A percentile compares a stretch with the other conserved stretches of the same genome.
phyloP scores from a whole-genome alignment of 2,329 filamentous ascomycete species.

The Trichoderma sp. region DNA sequence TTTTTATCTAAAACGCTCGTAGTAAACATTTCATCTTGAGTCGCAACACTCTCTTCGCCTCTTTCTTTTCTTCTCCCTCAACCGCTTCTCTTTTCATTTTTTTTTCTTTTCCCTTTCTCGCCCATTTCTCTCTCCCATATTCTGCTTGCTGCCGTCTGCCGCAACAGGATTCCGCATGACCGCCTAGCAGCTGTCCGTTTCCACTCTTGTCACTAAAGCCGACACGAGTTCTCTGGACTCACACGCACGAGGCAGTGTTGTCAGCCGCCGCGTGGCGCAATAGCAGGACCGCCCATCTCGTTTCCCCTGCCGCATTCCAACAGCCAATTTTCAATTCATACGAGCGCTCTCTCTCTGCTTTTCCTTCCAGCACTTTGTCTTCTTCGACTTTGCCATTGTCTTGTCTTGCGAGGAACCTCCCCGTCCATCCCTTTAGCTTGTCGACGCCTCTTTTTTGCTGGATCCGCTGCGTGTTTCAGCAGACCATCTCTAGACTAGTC shows the following conservation, averaged over 20 bases:
- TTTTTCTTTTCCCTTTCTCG: not conserved
- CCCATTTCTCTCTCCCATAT: not conserved
- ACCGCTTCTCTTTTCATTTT: slow-evolving; percentile 13
- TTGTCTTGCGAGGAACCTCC: not conserved
- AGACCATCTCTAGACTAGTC: slow-evolving; percentile 25
- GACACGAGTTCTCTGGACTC: slow-evolving; percentile 3
- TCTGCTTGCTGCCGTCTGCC: not conserved
- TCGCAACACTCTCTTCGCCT: slow-evolving; percentile 8
- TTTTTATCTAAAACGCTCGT: slow-evolving; percentile 9
- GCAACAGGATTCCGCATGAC: slow-evolving; percentile 11
- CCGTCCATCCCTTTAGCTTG: not conserved
- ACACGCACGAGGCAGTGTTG: slow-evolving; percentile 26
- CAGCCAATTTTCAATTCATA: not conserved
- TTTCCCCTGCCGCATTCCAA: slow-evolving; percentile 6
- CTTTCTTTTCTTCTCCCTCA: slow-evolving; percentile 4
- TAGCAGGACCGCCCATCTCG: slow-evolving; percentile 12
- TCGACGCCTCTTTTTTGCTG: slow-evolving; percentile 3
- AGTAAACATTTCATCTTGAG: not conserved
- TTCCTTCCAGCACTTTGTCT: not conserved
- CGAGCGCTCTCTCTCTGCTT: not conserved
- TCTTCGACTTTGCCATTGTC: not conserved
- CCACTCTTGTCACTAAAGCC: slow-evolving; percentile 4
- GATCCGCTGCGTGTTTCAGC: slow-evolving; percentile 22
- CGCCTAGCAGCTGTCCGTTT: slow-evolving; percentile 14
- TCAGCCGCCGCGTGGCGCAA: slow-evolving; percentile 24